phyloP scores from a whole-genome alignment of 176 grass and related monocot species.

The Avena eriantha region DNA sequence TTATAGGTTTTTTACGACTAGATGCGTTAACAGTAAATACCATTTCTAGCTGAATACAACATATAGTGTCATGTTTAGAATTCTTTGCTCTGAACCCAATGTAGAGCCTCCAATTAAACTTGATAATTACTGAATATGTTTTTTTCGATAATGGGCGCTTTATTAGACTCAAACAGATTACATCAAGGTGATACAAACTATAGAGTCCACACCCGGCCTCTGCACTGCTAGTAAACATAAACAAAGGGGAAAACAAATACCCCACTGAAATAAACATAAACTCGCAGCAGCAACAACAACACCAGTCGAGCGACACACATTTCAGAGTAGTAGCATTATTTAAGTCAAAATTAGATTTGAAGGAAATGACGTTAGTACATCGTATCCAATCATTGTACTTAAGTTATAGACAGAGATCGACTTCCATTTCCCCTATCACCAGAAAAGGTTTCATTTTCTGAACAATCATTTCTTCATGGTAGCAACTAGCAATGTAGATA shows the following conservation, averaged over 20 bases:
- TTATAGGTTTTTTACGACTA: too few species aligned
- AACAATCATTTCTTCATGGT: not conserved
- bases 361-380: not conserved
- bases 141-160: too few species aligned
- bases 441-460: not conserved
- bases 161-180: too few species aligned
- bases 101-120: not conserved
- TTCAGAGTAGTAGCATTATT: not conserved
- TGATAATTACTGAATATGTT: not conserved
- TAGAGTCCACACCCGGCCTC: too few species aligned
- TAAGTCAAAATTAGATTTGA: not conserved
- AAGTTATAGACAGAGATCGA: not conserved
- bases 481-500: not conserved
- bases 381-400: not conserved
- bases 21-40: not conserved
- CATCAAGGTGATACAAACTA: too few species aligned
- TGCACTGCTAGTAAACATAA: too few species aligned
- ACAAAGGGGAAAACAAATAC: too few species aligned
- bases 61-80: not conserved
- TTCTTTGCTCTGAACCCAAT: not conserved
- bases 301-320: too few species aligned
- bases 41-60: not conserved
- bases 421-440: not conserved
- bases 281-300: too few species aligned
- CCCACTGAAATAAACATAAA: too few species aligned